These are phyloP conservation scores for Cichorium intybus DNA, from an alignment of 140 eudicot species.

Conservation along the genomic window DNA sequence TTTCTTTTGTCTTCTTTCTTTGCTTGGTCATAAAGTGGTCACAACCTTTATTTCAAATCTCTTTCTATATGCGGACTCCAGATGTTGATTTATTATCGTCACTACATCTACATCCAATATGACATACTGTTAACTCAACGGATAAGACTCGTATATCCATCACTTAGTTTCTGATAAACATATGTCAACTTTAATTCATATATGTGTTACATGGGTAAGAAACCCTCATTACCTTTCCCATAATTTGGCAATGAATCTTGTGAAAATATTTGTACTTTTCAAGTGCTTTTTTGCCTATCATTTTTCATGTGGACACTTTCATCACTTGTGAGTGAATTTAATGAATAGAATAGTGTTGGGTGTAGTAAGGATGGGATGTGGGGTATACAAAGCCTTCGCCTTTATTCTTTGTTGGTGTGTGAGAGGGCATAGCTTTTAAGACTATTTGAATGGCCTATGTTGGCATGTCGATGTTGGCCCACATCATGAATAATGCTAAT, in stretches of 20 bases:
- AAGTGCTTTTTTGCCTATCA: constrained; percentile 24
- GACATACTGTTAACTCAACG: not conserved
- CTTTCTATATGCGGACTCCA: constrained; percentile 14
- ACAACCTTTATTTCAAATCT: constrained; percentile 13
- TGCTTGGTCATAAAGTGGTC: constrained; percentile 18
- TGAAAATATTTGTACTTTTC: constrained; percentile 29
- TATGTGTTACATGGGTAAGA: constrained; percentile 14
- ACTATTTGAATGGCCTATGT: constrained; percentile 34
- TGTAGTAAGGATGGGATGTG: constrained; percentile 17
- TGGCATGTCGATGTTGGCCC: constrained; percentile 31
- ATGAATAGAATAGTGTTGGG: constrained; percentile 34
- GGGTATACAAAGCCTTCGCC: constrained; percentile 30
- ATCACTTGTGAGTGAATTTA: constrained; percentile 26
- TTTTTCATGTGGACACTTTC: constrained; percentile 29
- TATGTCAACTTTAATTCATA: not conserved
- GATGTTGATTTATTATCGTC: constrained; percentile 4
- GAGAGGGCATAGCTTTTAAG: constrained; percentile 35
- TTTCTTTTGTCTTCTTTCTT: constrained; percentile 25
- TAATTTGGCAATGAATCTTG: constrained; percentile 39
- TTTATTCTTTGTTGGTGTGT: constrained; percentile 44
- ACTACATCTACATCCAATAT: constrained; percentile 7
- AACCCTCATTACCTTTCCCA: constrained; percentile 25
- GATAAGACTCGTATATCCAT: constrained; percentile 10
- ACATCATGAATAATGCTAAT: constrained; percentile 32
- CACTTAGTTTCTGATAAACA: not conserved